Evolutionary conservation across 2,329 filamentous ascomycete species (phyloP), one percentile per base, ranked within the genome.

Genomic region (Colletotrichum karsti): DNA sequence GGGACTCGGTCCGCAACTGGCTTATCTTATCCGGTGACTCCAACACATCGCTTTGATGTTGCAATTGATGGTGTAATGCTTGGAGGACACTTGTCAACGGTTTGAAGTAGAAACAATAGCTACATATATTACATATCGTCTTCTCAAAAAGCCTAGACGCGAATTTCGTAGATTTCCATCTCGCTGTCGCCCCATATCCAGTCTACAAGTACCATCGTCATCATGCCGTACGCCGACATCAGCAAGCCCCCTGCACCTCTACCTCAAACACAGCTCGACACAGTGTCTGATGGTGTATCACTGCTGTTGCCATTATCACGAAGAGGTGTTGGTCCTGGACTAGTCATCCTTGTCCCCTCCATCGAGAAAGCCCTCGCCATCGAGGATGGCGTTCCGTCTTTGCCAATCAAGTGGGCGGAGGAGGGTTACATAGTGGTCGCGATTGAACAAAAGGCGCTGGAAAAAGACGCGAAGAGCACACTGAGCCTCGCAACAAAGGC

Each of bases 391-490:
- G 81, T 82, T 58, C 90, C 90, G 1, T 82, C 85, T 8, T 87
- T 88, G 0, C 73, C 88, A 13, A 74, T 87, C 68, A 93, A 93
- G 76, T 93, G 91, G 91, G 90, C 90, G 0, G 91, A 93, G 74
- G 91, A 93, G 74, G 89, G 91, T 0, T 92, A 88, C 71, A 81
- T 86, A 0, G 89, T 92, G 4, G 87, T 81, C 0, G 84, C 91
- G 74, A 75, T 92, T 51, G 73, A 82, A 42, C 73, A 75, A 1
- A 79, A 78, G 6, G 77, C 13, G 18, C 20, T 54, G 7, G 4
- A n/a, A 13, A 9, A 6, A 24, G 15, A 7, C 5, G 18, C 18
- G 0, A 4, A 8, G 4, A 7, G 37, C 7, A 10, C 13, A 35
- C 22, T 54, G 50, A 33, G 7, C 5, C 6, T 22, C 4, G 30